Evolutionary conservation across 768 basidiomycete genomes (phyloP), one percentile per base, ranked within the genome.

Genomic region (Psilocybe cyanescens): DNA sequence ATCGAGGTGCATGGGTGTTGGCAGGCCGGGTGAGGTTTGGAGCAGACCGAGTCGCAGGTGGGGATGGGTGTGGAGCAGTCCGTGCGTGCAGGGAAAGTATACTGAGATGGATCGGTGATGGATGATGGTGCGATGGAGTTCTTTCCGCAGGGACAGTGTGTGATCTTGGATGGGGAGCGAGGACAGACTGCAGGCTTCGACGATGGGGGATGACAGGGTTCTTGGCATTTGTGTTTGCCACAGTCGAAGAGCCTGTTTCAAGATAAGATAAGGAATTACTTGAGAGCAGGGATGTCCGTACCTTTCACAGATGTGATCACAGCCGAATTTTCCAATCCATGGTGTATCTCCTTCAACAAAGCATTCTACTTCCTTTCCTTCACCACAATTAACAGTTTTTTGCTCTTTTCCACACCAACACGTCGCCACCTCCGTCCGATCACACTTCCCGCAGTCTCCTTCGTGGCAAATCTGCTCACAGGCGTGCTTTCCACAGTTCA

Each of bases 371-470:
- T 74, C 73, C 16, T 79, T 78, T n/a, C 85, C 83, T 56, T 84
- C 82, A 2, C 92, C 92, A 69, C 97, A 99, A 0, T 66, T 68
- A 2, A 91, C 79, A 30, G 79, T 76, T 66, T 81, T 83, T 41
- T 75, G 75, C 41, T 86, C 84, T 64, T 83, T 84, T 0, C 95
- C 95, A 69, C 97, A 99, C 77, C 86, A 97, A 73, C 97, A 99
- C 29, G 69, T 77, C 28, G 83, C 82, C 1, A 66, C 46, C 55
- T 92, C 86, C 41, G 67, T 77, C 9, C 81, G 77, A 0, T 75
- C 65, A 74, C 97, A 99, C 1, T 80, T 78, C 3, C 71, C 76
- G 74, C 97, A 99, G 0, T 78, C 75, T 0, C 92, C 95, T 1
- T 82, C 78, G 69, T 99, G 97, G 67, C 97, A 99, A 0, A 76